Conservation (phyloP, 768 basidiomycete genomes). For the Pleurotus pulmonarius region DNA sequence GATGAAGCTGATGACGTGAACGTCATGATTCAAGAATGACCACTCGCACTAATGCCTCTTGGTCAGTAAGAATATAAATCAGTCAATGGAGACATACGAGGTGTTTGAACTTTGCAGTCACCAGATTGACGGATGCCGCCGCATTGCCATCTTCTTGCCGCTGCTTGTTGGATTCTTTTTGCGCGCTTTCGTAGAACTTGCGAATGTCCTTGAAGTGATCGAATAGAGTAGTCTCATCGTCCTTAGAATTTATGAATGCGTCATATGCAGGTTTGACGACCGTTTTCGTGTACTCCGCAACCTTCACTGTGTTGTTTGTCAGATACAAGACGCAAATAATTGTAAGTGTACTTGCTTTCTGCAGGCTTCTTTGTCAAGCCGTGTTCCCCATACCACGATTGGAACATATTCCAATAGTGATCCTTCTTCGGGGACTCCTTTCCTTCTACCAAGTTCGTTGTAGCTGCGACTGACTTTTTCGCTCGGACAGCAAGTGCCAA, state of each 20-base stretch:
- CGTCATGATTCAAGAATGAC: too few species aligned
- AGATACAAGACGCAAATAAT: not conserved
- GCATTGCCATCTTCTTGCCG: not conserved
- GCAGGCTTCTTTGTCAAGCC: not conserved
- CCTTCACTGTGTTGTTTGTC: not conserved
- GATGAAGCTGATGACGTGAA: too few species aligned
- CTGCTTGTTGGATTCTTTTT: not conserved
- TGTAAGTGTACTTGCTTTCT: not conserved
- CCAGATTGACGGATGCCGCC: not conserved
- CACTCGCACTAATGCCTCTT: too few species aligned
- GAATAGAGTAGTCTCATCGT: not conserved
- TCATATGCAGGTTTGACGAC: not conserved
- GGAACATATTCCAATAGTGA: not conserved
- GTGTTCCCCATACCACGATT: not conserved
- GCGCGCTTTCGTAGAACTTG: not conserved
- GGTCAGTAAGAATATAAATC: too few species aligned
- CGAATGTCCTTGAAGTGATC: not conserved
- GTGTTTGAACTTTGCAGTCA: not conserved
- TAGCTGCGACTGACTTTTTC: too few species aligned
- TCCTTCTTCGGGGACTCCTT: not conserved
- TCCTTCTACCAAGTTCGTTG: too few species aligned
- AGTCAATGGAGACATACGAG: not conserved
- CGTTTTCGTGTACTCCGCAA: not conserved
- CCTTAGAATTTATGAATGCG: not conserved
- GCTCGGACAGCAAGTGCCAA: too few species aligned